A percentile compares a stretch with the other conserved stretches of the same genome.
Conservation (phyloP, 352 stramenopile genomes). For the Globisporangium nodosum region DNA sequence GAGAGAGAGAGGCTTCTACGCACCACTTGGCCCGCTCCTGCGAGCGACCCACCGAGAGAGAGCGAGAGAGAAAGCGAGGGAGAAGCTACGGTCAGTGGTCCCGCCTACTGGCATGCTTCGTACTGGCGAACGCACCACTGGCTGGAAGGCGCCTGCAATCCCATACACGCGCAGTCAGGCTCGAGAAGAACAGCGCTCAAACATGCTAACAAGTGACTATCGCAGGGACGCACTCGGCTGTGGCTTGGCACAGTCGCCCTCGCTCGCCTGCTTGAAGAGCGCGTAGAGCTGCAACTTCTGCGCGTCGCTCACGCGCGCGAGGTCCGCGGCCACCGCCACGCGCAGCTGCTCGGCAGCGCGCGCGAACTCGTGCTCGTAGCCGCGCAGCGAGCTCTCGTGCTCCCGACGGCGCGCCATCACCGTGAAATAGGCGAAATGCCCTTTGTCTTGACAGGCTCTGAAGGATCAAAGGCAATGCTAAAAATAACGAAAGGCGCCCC, state of each 20-base stretch:
- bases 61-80: background rate
- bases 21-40: conserved; percentile 63
- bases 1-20: background rate
- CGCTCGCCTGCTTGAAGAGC: conserved; percentile 76
- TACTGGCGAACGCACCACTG: conserved; percentile 24
- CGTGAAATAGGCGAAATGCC: too few species aligned
- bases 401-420: conserved; percentile 17
- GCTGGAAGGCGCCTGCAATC: conserved; percentile 39
- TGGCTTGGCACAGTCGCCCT: conserved; percentile 48
- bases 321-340: conserved; percentile 14
- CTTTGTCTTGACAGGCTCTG: too few species aligned
- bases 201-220: background rate
- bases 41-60: background rate
- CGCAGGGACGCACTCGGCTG: conserved; percentile 32
- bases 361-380: conserved; percentile 41
- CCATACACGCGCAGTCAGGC: background rate
- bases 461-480: too few species aligned
- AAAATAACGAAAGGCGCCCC: too few species aligned
- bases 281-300: conserved; percentile 77
- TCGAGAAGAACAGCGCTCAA: background rate
- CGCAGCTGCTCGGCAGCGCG: conserved; percentile 41
- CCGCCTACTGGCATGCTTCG: background rate
- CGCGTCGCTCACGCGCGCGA: conserved; percentile 41
- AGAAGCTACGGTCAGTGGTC: background rate
- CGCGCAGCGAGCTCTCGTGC: conserved; percentile 41